These are phyloP conservation scores for Collybiopsis luxurians DNA, from an alignment of 768 basidiomycete genomes.

Conservation along the genomic window DNA sequence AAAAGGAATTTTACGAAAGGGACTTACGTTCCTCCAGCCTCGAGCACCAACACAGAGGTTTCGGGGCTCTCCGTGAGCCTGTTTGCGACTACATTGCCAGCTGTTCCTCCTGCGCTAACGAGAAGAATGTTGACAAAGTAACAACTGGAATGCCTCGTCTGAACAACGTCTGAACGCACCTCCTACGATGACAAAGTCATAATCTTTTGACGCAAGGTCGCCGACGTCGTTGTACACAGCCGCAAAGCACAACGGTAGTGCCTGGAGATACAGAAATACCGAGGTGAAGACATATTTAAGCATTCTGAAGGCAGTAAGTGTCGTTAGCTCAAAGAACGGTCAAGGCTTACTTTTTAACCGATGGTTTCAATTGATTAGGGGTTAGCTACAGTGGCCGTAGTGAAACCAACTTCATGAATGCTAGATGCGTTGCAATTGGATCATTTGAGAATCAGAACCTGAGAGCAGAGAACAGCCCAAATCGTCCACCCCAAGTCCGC, in stretches of 20 bases:
- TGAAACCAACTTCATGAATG: too few species aligned
- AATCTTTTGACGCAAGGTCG: constrained; percentile 2
- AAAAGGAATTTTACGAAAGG: neutral
- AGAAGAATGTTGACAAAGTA: too few species aligned
- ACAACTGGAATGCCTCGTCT: neutral
- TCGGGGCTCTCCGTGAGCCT: constrained; percentile 10
- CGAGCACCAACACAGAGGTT: constrained; percentile 13
- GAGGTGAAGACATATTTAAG: too few species aligned
- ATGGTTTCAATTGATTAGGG: too few species aligned
- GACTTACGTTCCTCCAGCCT: constrained; percentile 5
- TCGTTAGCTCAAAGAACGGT: too few species aligned
- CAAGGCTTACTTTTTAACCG: too few species aligned
- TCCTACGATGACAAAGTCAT: constrained; percentile 16
- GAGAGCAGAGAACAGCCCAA: too few species aligned
- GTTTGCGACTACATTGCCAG: constrained; percentile 16
- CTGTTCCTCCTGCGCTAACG: constrained; percentile 18
- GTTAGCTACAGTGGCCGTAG: too few species aligned
- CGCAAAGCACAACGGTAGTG: neutral
- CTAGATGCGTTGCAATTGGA: too few species aligned
- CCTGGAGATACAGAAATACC: neutral
- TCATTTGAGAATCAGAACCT: too few species aligned
- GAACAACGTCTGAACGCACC: constrained; percentile 10
- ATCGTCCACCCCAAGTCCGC: too few species aligned
- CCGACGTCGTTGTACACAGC: neutral
- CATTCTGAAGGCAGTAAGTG: neutral